These are phyloP conservation scores for Eucalyptus globulus DNA, from an alignment of 345 rosid species.

Conservation along the genomic window DNA sequence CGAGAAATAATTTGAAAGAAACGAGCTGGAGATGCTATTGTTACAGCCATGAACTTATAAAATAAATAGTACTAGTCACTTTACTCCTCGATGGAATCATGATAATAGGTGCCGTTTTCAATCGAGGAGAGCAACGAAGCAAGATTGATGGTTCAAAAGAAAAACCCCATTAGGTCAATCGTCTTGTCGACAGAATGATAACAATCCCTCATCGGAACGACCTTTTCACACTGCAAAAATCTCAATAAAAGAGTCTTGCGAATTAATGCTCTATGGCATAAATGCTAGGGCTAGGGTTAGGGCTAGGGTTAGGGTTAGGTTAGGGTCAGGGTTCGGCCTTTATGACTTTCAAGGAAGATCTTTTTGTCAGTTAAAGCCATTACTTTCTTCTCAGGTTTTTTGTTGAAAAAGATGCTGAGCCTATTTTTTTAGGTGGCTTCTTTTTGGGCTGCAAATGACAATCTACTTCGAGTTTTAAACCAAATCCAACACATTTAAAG, in stretches of 20 bases:
- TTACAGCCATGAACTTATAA: background rate
- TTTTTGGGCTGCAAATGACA: background rate
- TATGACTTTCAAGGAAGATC: background rate
- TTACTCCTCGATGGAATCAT: background rate
- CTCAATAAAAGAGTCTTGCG: background rate
- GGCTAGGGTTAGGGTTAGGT: background rate
- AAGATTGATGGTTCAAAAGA: background rate
- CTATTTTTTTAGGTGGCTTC: background rate
- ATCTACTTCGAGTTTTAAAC: background rate
- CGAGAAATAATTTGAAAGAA: background rate
- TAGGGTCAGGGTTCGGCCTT: background rate
- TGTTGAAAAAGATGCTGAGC: background rate
- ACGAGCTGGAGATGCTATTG: background rate
- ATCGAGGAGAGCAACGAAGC: background rate
- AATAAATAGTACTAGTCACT: background rate
- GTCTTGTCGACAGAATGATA: background rate
- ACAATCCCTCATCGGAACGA: background rate
- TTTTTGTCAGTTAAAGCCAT: background rate
- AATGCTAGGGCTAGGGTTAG: background rate
- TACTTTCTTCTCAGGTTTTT: background rate
- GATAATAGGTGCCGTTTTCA: background rate
- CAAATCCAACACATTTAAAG: background rate
- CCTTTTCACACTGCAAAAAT: background rate
- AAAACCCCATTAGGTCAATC: background rate
- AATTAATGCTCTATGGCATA: background rate